Base-by-base conservation (phyloP, 2,329 filamentous ascomycete species). In the Ophiognomonia clavigignenti-juglandacearum region DNA sequence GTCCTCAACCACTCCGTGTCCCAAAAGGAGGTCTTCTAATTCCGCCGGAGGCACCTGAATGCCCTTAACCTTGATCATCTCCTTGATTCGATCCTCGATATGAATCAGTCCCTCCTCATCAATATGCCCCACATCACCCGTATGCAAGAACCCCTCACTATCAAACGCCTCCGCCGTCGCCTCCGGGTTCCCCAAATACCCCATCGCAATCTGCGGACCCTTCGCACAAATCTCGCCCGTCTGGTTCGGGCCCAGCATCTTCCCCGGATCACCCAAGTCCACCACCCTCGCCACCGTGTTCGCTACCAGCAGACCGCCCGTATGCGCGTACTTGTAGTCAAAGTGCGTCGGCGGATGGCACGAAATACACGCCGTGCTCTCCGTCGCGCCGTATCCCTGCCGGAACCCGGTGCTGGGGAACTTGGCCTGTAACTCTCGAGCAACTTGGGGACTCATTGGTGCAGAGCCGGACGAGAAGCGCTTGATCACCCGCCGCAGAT, bases 301-400 rank as follows among this genome's bases (percentile, higher is more conserved):
- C 0, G 78, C 73, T 4, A 80, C 74, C 10, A 83, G 69, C 3
- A 69, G 71, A 23, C 79, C 79, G 3, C 78, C 78, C 0, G 65
- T 68, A 54, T 77, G 69, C 0, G 73, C 79, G 51, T 83, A 78
- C 41, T 75, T 71, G 63, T 77, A 85, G 13, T 68, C 68, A 51
- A 77, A 79, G 42, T 73, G 71, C 1, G 71, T 67, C 0, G 74
- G 74, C 6, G 80, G 77, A 45, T 84, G 80, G 0, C 75, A 71
- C 0, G 80, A 82, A 51, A 85, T 81, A 53, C 78, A 83, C 2
- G 68, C 72, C 59, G 78, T 84, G 0, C 71, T 76, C 59, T 84
- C 82, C 0, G 82, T 86, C 81, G 85, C 84, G 23, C 82, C 82
- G 55, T 83, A 85, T 3, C 78, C 80, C 56, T 83, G 81, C 55